These are phyloP conservation scores for Myriosclerotinia duriaeana DNA, from an alignment of 2,329 filamentous ascomycete genomes.

Conservation along the genomic window DNA sequence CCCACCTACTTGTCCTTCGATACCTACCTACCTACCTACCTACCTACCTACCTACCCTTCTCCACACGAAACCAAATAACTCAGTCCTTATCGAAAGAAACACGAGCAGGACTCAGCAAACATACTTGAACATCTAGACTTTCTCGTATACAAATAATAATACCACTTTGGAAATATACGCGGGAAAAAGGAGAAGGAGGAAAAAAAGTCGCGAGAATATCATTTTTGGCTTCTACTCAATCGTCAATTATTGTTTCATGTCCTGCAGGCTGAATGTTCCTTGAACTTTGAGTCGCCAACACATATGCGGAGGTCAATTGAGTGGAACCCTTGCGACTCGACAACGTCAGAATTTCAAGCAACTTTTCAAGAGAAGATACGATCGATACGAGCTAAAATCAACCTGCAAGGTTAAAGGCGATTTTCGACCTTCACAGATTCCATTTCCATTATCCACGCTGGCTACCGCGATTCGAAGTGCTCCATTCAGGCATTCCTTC, in stretches of 20 bases:
- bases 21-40: not conserved
- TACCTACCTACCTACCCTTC: not conserved
- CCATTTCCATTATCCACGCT: conserved; percentile 29
- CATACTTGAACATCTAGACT: conserved; percentile 15
- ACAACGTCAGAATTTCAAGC: conserved; percentile 31
- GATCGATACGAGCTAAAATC: conserved; percentile 22
- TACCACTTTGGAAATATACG: conserved; percentile 9
- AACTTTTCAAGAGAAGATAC: conserved; percentile 24
- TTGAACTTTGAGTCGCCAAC: conserved; percentile 38
- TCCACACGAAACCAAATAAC: conserved; percentile 1
- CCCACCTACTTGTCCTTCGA: conserved; percentile 3
- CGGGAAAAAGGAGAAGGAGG: not conserved
- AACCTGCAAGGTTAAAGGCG: conserved; percentile 12
- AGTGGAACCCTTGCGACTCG: conserved; percentile 36
- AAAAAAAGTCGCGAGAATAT: conserved; percentile 8
- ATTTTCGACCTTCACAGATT: conserved; percentile 16
- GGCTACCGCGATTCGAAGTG: conserved; percentile 27
- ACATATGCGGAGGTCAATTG: conserved; percentile 36
- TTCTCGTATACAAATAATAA: conserved; percentile 7
- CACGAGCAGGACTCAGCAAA: conserved; percentile 16
- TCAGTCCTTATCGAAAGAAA: conserved; percentile 3
- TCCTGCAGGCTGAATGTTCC: conserved; percentile 36
- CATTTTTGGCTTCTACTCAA: conserved; percentile 28
- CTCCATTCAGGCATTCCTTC: conserved; percentile 21
- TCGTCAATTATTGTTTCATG: conserved; percentile 37